A percentile compares a stretch with the other conserved stretches of the same genome.
These are phyloP conservation scores for Biscutella laevigata DNA, from an alignment of 441 rosid genomes.

Conservation along the genomic window DNA sequence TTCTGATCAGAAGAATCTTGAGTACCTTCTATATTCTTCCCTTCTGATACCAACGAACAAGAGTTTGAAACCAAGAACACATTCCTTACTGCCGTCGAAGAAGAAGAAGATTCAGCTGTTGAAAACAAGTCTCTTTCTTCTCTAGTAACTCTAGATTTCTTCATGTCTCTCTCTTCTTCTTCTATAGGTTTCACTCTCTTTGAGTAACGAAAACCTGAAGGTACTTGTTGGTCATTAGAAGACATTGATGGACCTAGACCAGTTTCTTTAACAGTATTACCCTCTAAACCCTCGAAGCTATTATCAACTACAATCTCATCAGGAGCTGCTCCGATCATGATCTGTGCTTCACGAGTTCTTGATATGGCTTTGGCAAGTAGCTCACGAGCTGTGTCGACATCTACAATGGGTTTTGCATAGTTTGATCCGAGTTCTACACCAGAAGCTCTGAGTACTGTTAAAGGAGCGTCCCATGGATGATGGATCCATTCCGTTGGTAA, in stretches of 20 bases:
- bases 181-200: constrained; percentile 41
- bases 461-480: constrained; percentile 87
- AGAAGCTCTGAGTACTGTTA: constrained; percentile 48
- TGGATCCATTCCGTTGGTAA: constrained; percentile 88
- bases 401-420: constrained; percentile 70
- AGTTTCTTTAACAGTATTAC: constrained; percentile 33
- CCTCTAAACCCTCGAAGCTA: constrained; percentile 38
- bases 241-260: constrained; percentile 40
- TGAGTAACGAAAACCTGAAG: constrained; percentile 33
- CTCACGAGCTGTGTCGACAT: constrained; percentile 60
- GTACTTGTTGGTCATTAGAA: constrained; percentile 76
- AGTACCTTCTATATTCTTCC: constrained; percentile 33
- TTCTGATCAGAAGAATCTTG: constrained; percentile 35
- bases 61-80: constrained; percentile 56
- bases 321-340: constrained; percentile 34
- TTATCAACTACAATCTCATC: constrained; percentile 65
- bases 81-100: constrained; percentile 37
- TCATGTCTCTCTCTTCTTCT: constrained; percentile 30
- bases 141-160: constrained; percentile 20
- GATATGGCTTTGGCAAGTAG: constrained; percentile 56
- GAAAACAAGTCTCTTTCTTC: constrained; percentile 48
- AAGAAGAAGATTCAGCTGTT: constrained; percentile 54
- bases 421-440: constrained; percentile 78
- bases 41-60: constrained; percentile 35
- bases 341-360: constrained; percentile 69